Evolutionary conservation across 345 rosid genomes (phyloP), one percentile per base, ranked within the genome.

Genomic region (Eucalyptus rudis): DNA sequence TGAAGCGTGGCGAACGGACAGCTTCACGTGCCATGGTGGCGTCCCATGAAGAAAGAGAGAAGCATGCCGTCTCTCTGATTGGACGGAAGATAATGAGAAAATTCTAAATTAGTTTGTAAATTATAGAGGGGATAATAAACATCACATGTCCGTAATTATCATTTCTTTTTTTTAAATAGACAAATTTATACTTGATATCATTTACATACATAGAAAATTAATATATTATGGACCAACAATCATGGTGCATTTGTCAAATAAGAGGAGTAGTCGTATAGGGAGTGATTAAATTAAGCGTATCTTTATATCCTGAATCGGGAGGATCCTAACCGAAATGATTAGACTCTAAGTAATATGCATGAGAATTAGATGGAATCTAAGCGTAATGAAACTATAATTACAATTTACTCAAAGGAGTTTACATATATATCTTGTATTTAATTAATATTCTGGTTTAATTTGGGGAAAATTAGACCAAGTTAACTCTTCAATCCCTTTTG

Each of bases 11-110:
- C 86, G 90, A 54, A 47, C 52, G 83, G 91, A 91, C 91, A 89
- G 33, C 87, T 44, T 88, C 94, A 91, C 94, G 93, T 91, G 94
- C 86, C 87, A 31, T 50, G 89, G 86, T 81, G 90, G 89, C 84
- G 84, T 71, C 84, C 71, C 92, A 24, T 47, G 71, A 81, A 68
- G 49, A 83, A 52, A 52, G 87, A 86, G 87, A 86, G 20, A 31
- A 31, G 47, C 14, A 49, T 51, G 64, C 25, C 62, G 44, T 47
- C 27, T 86, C 64, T 4, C 1, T 51, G 87, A 51, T 51, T 86
- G 43, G 81, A 86, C 45, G 68, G 49, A 5, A 76, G 84, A 43
- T 11, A 36, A 9, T 12, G 43, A 10, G 81, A 71, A 33, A 71
- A 17, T 71, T 71, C 29, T 17, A 71, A 71, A 0, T 68, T 68